A percentile compares a stretch with the other conserved stretches of the same genome.
These are phyloP conservation scores for Phytophthora sojae DNA, from an alignment of 352 stramenopile genomes.

Conservation along the genomic window DNA sequence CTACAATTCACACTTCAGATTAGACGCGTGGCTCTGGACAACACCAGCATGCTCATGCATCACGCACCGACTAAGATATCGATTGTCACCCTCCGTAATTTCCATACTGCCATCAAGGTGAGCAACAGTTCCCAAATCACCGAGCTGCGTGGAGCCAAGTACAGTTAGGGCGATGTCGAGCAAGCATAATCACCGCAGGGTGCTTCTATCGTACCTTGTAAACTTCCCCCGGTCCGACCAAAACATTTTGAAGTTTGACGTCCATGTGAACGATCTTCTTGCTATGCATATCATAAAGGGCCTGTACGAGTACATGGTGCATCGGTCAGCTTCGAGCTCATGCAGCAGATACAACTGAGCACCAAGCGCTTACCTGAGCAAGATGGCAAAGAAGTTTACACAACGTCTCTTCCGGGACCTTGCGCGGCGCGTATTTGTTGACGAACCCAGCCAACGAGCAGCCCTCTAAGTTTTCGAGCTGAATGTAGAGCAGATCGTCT, in stretches of 20 bases:
- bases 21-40: neutral
- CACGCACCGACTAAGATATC: slow-evolving; percentile 80
- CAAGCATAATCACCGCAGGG: slow-evolving; percentile 3
- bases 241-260: slow-evolving; percentile 87
- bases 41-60: neutral
- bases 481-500: slow-evolving; percentile 89
- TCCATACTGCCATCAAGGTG: slow-evolving; percentile 85
- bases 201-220: slow-evolving; percentile 66
- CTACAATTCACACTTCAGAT: slow-evolving; percentile 31
- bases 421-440: slow-evolving; percentile 67
- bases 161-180: slow-evolving; percentile 2
- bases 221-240: slow-evolving; percentile 63
- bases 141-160: slow-evolving; percentile 44
- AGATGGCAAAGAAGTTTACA: slow-evolving; percentile 83
- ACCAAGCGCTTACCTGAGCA: slow-evolving; percentile 50
- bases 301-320: slow-evolving; percentile 29
- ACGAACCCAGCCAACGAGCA: slow-evolving; percentile 74
- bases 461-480: slow-evolving; percentile 77
- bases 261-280: slow-evolving; percentile 91
- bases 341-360: neutral
- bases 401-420: slow-evolving; percentile 74
- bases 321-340: neutral
- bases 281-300: slow-evolving; percentile 83
- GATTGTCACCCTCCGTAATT: slow-evolving; percentile 88
- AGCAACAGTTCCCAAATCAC: slow-evolving; percentile 83